phyloP scores from a whole-genome alignment of 495 filamentous ascomycete genomes.

The Lasiosphaeria miniovina region DNA sequence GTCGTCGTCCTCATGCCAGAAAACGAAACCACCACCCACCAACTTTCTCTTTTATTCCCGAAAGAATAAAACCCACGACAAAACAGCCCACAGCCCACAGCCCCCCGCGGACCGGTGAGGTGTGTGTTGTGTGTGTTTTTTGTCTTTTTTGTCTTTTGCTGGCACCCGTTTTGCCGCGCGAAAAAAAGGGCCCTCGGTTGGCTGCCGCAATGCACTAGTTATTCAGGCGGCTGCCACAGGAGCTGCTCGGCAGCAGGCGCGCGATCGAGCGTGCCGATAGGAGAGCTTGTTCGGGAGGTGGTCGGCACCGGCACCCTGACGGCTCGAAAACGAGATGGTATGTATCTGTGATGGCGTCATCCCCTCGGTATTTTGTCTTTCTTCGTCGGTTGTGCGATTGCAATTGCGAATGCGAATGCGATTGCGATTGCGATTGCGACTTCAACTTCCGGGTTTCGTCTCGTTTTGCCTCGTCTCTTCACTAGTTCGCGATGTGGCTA shows the following conservation, averaged over 20 bases:
- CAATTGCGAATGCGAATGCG: too few relatives aligned
- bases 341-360: slow-evolving; percentile 1
- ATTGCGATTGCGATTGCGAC: too few relatives aligned
- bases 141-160: neutral
- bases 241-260: slow-evolving; percentile 20
- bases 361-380: neutral
- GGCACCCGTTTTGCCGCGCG: neutral
- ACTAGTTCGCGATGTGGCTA: too few relatives aligned
- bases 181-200: neutral
- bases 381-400: too few relatives aligned
- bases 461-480: too few relatives aligned
- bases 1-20: too few relatives aligned
- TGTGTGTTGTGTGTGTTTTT: neutral
- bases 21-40: too few relatives aligned
- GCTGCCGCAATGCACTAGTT: slow-evolving; percentile 33
- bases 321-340: slow-evolving; percentile 22
- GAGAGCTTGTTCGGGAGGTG: neutral
- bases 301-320: neutral
- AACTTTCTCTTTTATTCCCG: too few relatives aligned
- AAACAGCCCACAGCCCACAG: too few relatives aligned
- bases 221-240: slow-evolving; percentile 24
- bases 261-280: slow-evolving; percentile 9
- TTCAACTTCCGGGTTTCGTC: too few relatives aligned
- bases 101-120: too few relatives aligned
- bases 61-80: too few relatives aligned